Conservation (phyloP, 768 basidiomycete genomes). For the Hortiboletus flavorubellus region DNA sequence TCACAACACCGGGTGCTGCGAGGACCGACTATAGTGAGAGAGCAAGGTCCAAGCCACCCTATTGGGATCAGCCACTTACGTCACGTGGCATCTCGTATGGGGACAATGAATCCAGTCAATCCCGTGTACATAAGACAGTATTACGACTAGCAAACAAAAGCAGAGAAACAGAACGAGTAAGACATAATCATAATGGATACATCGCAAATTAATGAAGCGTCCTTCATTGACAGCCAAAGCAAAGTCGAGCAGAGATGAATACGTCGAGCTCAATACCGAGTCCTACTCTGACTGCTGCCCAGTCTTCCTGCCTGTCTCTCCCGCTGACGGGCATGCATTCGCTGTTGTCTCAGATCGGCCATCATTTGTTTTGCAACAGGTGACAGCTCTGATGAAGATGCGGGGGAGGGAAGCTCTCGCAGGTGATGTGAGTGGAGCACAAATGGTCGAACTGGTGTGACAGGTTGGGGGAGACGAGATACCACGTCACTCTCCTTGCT, state of each 20-base stretch:
- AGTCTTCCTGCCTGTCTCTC: slow-evolving; percentile 30
- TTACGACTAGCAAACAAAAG: not conserved
- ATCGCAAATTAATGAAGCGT: slow-evolving; percentile 10
- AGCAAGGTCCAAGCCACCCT: not conserved
- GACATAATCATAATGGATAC: slow-evolving; percentile 5
- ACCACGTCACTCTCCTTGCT: slow-evolving; percentile 24
- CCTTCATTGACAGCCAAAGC: slow-evolving; percentile 15
- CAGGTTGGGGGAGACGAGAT: slow-evolving; percentile 34
- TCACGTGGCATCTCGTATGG: too few species aligned
- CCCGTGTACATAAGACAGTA: not conserved
- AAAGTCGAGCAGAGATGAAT: not conserved
- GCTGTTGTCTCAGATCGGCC: slow-evolving; percentile 52
- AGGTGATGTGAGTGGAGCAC: slow-evolving; percentile 32
- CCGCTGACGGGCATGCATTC: slow-evolving; percentile 32
- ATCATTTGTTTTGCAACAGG: slow-evolving; percentile 66
- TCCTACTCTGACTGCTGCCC: slow-evolving; percentile 31
- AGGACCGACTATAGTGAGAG: not conserved
- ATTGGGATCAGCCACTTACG: too few species aligned
- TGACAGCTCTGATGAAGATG: slow-evolving; percentile 72
- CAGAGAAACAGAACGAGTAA: slow-evolving; percentile 8
- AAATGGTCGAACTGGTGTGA: slow-evolving; percentile 46
- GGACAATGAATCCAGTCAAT: not conserved
- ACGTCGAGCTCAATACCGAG: slow-evolving; percentile 22
- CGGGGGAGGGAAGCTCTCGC: slow-evolving; percentile 49
- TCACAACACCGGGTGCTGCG: not conserved